These are phyloP conservation scores for Biscogniauxia sp. DNA, from an alignment of 2,329 filamentous ascomycete species.

Conservation along the genomic window DNA sequence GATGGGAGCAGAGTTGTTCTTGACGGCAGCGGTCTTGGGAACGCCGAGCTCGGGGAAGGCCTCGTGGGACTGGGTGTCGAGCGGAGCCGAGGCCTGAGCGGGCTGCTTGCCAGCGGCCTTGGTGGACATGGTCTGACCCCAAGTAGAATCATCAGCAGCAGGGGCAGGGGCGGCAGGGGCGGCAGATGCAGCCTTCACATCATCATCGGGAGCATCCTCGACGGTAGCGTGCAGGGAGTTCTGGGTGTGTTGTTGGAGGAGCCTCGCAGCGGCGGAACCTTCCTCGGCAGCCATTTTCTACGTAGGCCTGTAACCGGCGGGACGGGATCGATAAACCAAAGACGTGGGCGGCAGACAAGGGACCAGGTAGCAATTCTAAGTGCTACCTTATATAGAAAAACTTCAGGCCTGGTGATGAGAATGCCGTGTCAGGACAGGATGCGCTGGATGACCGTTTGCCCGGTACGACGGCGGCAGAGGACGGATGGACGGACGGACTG, in stretches of 20 bases:
- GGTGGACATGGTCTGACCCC: slow-evolving; percentile 51
- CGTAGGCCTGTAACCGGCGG: slow-evolving; percentile 9
- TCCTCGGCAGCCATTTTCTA: slow-evolving; percentile 46
- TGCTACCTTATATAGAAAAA: slow-evolving; percentile 11
- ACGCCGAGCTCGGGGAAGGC: slow-evolving; percentile 87
- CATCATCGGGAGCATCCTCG: slow-evolving; percentile 80
- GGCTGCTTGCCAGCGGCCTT: slow-evolving; percentile 71
- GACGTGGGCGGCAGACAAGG: slow-evolving; percentile 1
- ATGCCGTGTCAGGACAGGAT: not conserved
- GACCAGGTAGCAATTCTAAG: slow-evolving; percentile 11
- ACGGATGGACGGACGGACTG: not conserved
- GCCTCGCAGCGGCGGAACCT: slow-evolving; percentile 58
- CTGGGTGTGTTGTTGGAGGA: slow-evolving; percentile 61
- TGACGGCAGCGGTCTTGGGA: slow-evolving; percentile 57
- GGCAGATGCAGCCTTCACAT: slow-evolving; percentile 59
- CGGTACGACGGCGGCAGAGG: not conserved
- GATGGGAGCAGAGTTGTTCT: slow-evolving; percentile 63
- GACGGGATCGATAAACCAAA: slow-evolving; percentile 18
- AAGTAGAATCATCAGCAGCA: slow-evolving; percentile 41
- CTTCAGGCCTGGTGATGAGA: slow-evolving; percentile 4
- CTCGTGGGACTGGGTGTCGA: slow-evolving; percentile 88
- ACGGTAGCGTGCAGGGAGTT: slow-evolving; percentile 61
- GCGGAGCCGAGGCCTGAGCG: slow-evolving; percentile 45
- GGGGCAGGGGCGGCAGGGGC: slow-evolving; percentile 41
- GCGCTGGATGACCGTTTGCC: not conserved